Conservation (phyloP, 1,139 yeast species). For the Kazachstania sp. region DNA sequence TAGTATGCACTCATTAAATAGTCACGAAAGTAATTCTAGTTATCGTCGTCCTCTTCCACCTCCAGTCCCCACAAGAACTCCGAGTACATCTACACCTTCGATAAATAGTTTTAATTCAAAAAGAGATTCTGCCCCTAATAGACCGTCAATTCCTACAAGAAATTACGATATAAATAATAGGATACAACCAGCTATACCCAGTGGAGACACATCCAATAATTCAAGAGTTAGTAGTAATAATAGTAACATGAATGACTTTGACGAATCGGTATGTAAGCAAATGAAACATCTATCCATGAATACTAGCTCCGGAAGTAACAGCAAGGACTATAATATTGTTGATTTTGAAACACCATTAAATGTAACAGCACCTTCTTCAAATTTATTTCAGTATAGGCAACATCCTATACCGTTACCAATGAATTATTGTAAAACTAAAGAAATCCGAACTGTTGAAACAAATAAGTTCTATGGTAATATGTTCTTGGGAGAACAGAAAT, state of each 20-base stretch:
- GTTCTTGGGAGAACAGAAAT: constrained; percentile 54
- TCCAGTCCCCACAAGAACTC: background rate
- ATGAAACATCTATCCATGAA: background rate
- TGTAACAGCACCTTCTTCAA: constrained; percentile 43
- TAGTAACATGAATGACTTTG: too few species aligned
- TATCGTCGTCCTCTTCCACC: background rate
- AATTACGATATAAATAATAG: background rate
- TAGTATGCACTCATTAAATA: background rate
- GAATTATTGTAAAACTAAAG: constrained; percentile 33
- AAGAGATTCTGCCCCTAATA: background rate
- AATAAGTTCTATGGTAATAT: constrained; percentile 81
- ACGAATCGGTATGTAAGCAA: background rate
- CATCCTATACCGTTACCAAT: constrained; percentile 43
- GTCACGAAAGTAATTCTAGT: background rate
- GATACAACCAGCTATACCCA: background rate
- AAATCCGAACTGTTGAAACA: constrained; percentile 51
- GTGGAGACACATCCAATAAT: background rate
- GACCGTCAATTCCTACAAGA: constrained; percentile 2
- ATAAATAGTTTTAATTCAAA: background rate
- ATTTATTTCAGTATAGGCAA: constrained; percentile 38
- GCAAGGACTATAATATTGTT: background rate
- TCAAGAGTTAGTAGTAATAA: too few species aligned
- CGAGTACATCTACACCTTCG: background rate
- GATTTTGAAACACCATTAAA: constrained; percentile 31
- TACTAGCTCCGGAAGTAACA: background rate